Percentiles rank a stretch among this genome's conserved stretches.
Evolutionary conservation across 2,329 filamentous ascomycete genomes (phyloP).

Genomic region (Fusarium metavorans): DNA sequence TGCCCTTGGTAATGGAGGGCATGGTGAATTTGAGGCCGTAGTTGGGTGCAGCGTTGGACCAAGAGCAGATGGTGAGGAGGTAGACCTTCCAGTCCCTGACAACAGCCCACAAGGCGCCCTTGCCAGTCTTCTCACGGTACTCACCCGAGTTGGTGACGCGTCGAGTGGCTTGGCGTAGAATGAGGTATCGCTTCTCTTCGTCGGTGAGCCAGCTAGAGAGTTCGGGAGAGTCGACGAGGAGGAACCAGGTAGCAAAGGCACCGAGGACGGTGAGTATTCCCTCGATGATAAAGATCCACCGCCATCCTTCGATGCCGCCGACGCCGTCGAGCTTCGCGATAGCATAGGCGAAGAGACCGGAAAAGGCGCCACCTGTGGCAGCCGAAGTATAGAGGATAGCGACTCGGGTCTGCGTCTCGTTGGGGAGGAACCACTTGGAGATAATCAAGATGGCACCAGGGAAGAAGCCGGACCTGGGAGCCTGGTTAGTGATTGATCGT

Average conservation of each 20-base stretch:
- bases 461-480: constrained; percentile 44
- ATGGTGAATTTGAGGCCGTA: constrained; percentile 48
- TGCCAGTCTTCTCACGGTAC: constrained; percentile 30
- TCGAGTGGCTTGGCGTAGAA: constrained; percentile 25
- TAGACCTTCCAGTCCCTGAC: constrained; percentile 50
- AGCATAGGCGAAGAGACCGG: constrained; percentile 37
- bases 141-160: constrained; percentile 24
- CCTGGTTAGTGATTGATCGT: background rate
- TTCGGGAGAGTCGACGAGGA: constrained; percentile 52
- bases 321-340: constrained; percentile 37
- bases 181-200: constrained; percentile 35
- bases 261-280: constrained; percentile 48
- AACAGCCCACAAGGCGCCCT: constrained; percentile 14
- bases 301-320: constrained; percentile 31
- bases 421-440: constrained; percentile 47
- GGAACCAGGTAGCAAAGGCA: constrained; percentile 59
- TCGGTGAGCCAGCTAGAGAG: constrained; percentile 34
- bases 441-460: constrained; percentile 46
- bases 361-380: constrained; percentile 41
- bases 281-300: constrained; percentile 46
- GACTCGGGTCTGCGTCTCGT: constrained; percentile 45
- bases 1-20: constrained; percentile 54
- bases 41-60: constrained; percentile 52
- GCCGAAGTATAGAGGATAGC: constrained; percentile 47
- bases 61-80: constrained; percentile 53